Evolutionary conservation across 2,329 filamentous ascomycete species (phyloP), one percentile per base, ranked within the genome.

Genomic region (Grosmannia penicillata): DNA sequence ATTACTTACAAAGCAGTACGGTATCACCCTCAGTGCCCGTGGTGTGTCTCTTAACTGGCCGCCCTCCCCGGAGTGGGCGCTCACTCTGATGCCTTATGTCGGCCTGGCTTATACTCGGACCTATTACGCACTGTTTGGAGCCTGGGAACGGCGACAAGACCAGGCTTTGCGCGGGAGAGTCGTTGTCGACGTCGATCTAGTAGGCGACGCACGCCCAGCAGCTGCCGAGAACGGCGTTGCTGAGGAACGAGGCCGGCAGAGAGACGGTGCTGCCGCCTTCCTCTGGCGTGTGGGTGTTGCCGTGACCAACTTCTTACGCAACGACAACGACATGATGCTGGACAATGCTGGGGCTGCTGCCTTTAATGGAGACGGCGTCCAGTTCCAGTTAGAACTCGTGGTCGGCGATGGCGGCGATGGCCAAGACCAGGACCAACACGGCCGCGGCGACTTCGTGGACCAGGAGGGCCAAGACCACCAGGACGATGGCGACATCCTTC

Each of bases 41-140:
- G 57, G 68, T 29, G 50, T 62, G n/a, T 56, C 65, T 34, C 54
- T 66, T 17, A 49, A 52, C 13, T 75, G 70, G 70, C 70, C 71
- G 1, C 70, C 69, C 0, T 66, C 68, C 1, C 64, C 68, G 1
- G 58, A 62, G 28, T 63, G 69, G 42, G 65, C 62, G n/a, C 52
- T 73, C 37, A 56, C 63, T 2, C 44, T 66, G 3, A 63, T 72
- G 43, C 71, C 71, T 0, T 62, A 49, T 24, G 35, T 61, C 34
- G 58, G 57, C 41, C 46, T 59, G 9, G 45, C 51, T n/a, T 66
- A 65, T 44, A 49, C 61, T 31, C 50, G 63, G 30, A 45, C 63
- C 8, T 71, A 75, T 49, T 57, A 59, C 43, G 57, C 60, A 36
- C 49, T 72, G 19, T 60, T 69, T 22, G 57, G 59, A 8, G 53